Conservation (phyloP, 306 rosid genomes). For the Cyclanthera cordifolia region DNA sequence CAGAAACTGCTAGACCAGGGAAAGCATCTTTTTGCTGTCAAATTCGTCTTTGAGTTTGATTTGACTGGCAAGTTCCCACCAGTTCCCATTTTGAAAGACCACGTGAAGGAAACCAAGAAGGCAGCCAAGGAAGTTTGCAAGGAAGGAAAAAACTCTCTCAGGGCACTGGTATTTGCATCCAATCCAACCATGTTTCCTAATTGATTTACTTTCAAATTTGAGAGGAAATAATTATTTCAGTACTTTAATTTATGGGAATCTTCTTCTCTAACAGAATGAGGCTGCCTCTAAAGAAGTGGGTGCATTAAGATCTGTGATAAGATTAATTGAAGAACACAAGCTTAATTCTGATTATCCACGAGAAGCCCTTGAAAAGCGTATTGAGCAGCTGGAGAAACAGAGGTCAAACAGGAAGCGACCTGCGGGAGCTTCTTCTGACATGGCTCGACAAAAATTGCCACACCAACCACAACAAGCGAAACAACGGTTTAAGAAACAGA, state of each 20-base stretch:
- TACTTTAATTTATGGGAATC: constrained; percentile 18
- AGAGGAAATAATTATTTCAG: constrained; percentile 3
- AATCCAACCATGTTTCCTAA: constrained; percentile 11
- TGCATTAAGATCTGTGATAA: constrained; percentile 46
- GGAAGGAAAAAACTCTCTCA: constrained; percentile 47
- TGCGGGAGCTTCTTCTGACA: constrained; percentile 29
- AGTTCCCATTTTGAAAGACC: constrained; percentile 48
- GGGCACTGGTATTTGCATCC: constrained; percentile 38
- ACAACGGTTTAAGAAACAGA: constrained; percentile 8
- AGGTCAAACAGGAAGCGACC: constrained; percentile 27
- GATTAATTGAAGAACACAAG: constrained; percentile 43
- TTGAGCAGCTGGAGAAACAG: constrained; percentile 46
- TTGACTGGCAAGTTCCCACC: constrained; percentile 59
- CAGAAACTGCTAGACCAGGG: constrained; percentile 44
- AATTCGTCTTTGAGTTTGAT: constrained; percentile 50
- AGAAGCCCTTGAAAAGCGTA: constrained; percentile 40
- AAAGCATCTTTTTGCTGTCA: constrained; percentile 52
- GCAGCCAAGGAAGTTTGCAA: constrained; percentile 30
- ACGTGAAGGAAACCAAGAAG: constrained; percentile 40
- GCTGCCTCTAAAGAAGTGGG: constrained; percentile 45
- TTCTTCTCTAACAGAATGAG: constrained; percentile 40
- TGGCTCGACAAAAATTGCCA: constrained; percentile 22
- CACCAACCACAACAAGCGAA: constrained; percentile 5
- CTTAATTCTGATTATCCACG: constrained; percentile 54
- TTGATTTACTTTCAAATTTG: not conserved